Evolutionary conservation across 371 early-diverging fungal genomes (phyloP).

Genomic region (Mucor plumbeus): DNA sequence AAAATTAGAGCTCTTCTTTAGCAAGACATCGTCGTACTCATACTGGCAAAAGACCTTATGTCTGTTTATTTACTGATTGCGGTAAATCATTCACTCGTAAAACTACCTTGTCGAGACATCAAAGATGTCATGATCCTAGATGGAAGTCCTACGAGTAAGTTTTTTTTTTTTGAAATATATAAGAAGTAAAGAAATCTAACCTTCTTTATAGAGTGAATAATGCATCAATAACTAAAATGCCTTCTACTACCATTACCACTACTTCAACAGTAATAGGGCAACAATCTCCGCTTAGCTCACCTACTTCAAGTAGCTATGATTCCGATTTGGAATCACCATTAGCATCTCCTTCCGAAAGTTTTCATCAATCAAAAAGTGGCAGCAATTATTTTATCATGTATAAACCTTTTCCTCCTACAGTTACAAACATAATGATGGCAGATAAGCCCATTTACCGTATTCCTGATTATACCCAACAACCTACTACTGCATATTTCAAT

Average conservation of each 20-base stretch:
- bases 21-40: conserved; percentile 57
- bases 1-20: conserved; percentile 44
- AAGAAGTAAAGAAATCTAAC: background rate
- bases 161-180: background rate
- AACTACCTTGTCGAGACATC: conserved; percentile 72
- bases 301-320: conserved; percentile 34
- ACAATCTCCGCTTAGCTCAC: conserved; percentile 29
- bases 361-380: conserved; percentile 7
- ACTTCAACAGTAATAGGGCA: conserved; percentile 3
- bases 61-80: conserved; percentile 52
- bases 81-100: conserved; percentile 70
- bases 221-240: background rate
- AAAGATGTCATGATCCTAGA: conserved; percentile 54
- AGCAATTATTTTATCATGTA: conserved; percentile 14
- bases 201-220: background rate
- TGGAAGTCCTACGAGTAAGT: conserved; percentile 36
- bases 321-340: conserved; percentile 44
- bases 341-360: conserved; percentile 28
- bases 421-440: conserved; percentile 10
- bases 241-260: conserved; percentile 2
- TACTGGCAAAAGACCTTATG: conserved; percentile 55
- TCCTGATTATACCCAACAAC: conserved; percentile 10
- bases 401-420: conserved; percentile 19
- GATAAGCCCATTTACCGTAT: conserved; percentile 29
- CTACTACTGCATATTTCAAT: conserved; percentile 2